Conservation (phyloP, 352 stramenopile genomes). For the Globisporangium viniferum region DNA sequence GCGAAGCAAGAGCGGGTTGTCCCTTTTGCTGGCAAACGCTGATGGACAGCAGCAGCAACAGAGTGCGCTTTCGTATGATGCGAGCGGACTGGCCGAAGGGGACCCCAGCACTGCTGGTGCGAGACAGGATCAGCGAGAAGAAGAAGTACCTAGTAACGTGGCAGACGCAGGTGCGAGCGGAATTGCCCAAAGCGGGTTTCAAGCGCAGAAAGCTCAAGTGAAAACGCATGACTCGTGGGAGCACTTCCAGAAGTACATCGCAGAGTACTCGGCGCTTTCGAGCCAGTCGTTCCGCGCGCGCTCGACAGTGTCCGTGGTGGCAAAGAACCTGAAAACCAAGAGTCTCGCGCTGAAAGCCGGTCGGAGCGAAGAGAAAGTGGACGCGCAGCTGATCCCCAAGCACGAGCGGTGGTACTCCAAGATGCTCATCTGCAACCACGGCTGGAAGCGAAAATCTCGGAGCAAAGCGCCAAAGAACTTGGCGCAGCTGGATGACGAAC, state of each 20-base stretch:
- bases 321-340: slow-evolving; percentile 56
- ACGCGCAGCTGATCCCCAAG: slow-evolving; percentile 42
- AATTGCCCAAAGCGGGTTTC: neutral
- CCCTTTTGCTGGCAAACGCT: slow-evolving; percentile 12
- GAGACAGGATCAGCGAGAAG: too few relatives aligned
- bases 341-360: slow-evolving; percentile 38
- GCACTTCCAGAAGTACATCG: slow-evolving; percentile 49
- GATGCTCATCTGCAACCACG: slow-evolving; percentile 71
- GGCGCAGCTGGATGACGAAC: neutral
- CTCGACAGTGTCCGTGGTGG: slow-evolving; percentile 59
- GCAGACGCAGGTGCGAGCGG: neutral
- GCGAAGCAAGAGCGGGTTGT: slow-evolving; percentile 1
- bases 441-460: slow-evolving; percentile 65
- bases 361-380: slow-evolving; percentile 23
- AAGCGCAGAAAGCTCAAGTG: slow-evolving; percentile 27
- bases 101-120: neutral
- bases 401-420: slow-evolving; percentile 74
- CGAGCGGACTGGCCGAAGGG: neutral
- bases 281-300: slow-evolving; percentile 68
- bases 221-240: slow-evolving; percentile 65
- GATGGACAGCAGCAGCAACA: slow-evolving; percentile 2
- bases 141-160: neutral
- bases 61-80: neutral
- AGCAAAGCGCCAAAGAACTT: slow-evolving; percentile 27
- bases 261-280: slow-evolving; percentile 55